Percentiles rank a stretch among this genome's conserved stretches.
Conservation (phyloP, 2,329 filamentous ascomycete species). For the Hawksworthiomyces lignivorus region DNA sequence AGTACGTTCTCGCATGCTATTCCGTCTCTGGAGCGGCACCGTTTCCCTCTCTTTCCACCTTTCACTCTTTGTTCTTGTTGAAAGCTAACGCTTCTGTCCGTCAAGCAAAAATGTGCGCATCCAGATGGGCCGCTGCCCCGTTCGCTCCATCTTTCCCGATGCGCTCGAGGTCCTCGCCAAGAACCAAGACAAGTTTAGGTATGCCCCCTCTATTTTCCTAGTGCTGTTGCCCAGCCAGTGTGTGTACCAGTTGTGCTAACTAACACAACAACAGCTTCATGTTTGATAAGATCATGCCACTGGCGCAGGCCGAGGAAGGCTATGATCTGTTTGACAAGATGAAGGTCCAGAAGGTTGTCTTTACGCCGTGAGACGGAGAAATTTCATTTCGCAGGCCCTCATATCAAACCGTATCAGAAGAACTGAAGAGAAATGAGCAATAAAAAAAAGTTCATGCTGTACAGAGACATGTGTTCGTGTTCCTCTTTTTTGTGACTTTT, state of each 20-base stretch:
- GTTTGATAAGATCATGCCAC: constrained; percentile 67
- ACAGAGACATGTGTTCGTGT: neutral
- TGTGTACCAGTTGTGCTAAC: too few relatives aligned
- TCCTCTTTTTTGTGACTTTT: neutral
- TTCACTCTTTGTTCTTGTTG: too few relatives aligned
- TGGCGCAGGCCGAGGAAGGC: constrained; percentile 57
- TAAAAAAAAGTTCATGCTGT: neutral
- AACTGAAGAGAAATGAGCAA: neutral
- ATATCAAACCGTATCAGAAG: neutral
- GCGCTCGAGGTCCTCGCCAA: constrained; percentile 57
- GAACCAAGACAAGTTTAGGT: constrained; percentile 61
- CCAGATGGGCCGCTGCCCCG: constrained; percentile 71
- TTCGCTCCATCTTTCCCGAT: constrained; percentile 60
- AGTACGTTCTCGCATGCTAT: constrained; percentile 26
- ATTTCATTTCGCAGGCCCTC: too few relatives aligned
- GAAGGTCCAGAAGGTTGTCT: constrained; percentile 68
- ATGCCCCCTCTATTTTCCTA: too few relatives aligned
- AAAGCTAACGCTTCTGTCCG: too few relatives aligned
- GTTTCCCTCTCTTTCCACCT: neutral
- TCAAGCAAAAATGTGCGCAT: constrained; percentile 66
- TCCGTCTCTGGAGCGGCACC: neutral
- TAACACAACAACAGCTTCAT: constrained; percentile 54
- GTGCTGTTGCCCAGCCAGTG: too few relatives aligned
- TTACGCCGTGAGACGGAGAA: constrained; percentile 36
- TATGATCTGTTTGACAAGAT: constrained; percentile 67